These are phyloP conservation scores for Aspergillus steynii DNA, from an alignment of 495 filamentous ascomycete species.

Conservation along the genomic window DNA sequence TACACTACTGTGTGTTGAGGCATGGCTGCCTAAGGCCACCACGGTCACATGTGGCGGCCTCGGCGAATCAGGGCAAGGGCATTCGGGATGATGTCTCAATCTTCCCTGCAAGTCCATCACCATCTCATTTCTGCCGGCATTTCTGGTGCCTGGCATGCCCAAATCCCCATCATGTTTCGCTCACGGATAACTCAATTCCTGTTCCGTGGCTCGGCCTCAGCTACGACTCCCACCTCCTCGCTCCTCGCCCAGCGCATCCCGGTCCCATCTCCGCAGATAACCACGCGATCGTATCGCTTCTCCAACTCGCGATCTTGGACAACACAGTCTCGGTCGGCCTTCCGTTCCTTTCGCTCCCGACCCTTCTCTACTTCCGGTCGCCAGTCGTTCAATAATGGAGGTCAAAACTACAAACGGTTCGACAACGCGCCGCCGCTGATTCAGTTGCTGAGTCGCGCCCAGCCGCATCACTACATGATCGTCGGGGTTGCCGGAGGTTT, in stretches of 20 bases:
- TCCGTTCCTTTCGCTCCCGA: constrained; percentile 3
- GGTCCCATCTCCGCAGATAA: not conserved
- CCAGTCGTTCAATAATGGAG: constrained; percentile 13
- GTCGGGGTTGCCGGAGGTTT: constrained; percentile 32
- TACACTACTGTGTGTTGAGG: no score
- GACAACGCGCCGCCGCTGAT: constrained; percentile 18
- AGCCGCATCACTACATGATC: constrained; percentile 36
- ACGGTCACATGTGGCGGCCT: not conserved
- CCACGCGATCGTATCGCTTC: constrained; percentile 2
- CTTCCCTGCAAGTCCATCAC: not conserved
- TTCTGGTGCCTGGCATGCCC: constrained; percentile 10
- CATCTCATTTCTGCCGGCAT: not conserved
- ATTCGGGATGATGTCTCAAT: not conserved
- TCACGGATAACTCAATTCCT: constrained; percentile 13
- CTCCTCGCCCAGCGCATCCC: constrained; percentile 5
- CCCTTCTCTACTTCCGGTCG: constrained; percentile 23
- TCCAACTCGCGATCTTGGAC: not conserved
- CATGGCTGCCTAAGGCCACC: not conserved
- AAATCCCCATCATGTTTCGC: constrained; percentile 16
- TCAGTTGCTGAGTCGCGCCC: constrained; percentile 21
- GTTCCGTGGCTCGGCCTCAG: constrained; percentile 5
- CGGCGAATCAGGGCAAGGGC: not conserved
- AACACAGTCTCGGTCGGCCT: not conserved
- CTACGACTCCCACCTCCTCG: not conserved
- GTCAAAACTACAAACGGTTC: constrained; percentile 37